These are phyloP conservation scores for Takashimella koratensis DNA, from an alignment of 1,284 basidiomycete species.

Conservation along the genomic window DNA sequence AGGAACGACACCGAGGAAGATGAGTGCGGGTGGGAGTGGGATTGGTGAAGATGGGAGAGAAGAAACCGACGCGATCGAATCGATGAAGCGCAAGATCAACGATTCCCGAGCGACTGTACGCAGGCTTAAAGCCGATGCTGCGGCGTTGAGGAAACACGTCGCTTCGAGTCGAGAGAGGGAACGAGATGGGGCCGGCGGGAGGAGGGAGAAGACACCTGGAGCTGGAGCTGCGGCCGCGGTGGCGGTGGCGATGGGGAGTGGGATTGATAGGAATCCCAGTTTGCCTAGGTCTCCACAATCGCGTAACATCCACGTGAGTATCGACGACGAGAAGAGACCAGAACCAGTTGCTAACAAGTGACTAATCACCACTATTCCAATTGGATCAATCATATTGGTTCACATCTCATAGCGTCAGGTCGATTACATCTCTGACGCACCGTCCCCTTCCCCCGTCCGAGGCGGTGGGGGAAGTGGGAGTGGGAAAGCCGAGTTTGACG, in stretches of 20 bases:
- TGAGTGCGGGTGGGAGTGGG: background rate
- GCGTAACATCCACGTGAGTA: conserved; percentile 47
- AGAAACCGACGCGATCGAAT: conserved; percentile 11
- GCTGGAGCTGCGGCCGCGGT: no score
- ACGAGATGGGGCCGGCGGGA: conserved; percentile 9
- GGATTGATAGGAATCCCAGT: conserved; percentile 13
- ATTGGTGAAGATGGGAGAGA: background rate
- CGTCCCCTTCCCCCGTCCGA: background rate
- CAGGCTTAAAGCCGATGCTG: conserved; percentile 26
- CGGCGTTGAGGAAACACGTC: conserved; percentile 23
- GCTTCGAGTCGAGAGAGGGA: conserved; percentile 11
- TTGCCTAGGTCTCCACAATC: conserved; percentile 49
- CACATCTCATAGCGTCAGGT: background rate
- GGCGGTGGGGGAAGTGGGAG: background rate
- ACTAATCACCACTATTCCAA: no score
- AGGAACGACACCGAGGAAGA: background rate
- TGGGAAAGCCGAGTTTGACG: conserved; percentile 27
- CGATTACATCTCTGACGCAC: background rate
- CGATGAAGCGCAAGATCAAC: conserved; percentile 19
- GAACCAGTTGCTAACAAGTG: no score
- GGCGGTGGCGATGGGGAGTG: background rate
- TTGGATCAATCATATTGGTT: background rate
- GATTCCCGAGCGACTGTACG: conserved; percentile 26
- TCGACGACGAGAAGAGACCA: no score
- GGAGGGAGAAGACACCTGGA: no score